Base-by-base conservation (phyloP, 78 protist species). In the Speleostelium caveatum region DNA sequence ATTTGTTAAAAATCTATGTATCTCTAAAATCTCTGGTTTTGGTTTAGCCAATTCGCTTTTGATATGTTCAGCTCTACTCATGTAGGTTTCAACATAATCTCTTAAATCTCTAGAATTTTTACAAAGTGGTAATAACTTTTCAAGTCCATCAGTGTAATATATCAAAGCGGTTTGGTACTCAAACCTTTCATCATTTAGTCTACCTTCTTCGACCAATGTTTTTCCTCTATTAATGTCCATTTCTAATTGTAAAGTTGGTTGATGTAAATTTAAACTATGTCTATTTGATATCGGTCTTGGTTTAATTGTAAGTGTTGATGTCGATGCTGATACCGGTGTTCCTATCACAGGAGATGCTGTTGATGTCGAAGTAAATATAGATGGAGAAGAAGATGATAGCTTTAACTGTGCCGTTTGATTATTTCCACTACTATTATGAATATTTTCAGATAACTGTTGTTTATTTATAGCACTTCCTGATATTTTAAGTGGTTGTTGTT, bases 71-170 rank as follows among this genome's bases (percentile, higher is more conserved):
- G 89, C 89, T 26, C 89, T 53, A 66, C 45, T 59, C 51, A 80
- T 38, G 33, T 80, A 80, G 28, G 56, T 67, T n/a, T 51, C 55
- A 1, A 80, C 41, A 53, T 63, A 78, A 16, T 78, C 55, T 35
- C 55, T 78, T 32, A 65, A 65, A 36, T 78, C 75, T 53, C 22
- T 78, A n/a, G 73, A 65, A 28, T 55, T 19, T 60, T 74, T 74
- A 26, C 59, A 65, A 19, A 49, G 22, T 41, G 73, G 38, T 68
- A 78, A 30, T 41, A 78, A 51, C 36, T 78, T 78, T n/a, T 65
- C 87, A 36, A 78, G 30, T n/a, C 87, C 87, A 49, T 78, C 75
- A 30, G 72, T 78, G 65, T 78, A 78, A 49, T 45, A 78, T 51
- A 30, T 22, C 28, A 78, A 33, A 24, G 74, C 59, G 19, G 30